Percentiles rank a stretch among this genome's conserved stretches.
Conservation (phyloP, 352 stramenopile species). For the Pythium brachiatum region DNA sequence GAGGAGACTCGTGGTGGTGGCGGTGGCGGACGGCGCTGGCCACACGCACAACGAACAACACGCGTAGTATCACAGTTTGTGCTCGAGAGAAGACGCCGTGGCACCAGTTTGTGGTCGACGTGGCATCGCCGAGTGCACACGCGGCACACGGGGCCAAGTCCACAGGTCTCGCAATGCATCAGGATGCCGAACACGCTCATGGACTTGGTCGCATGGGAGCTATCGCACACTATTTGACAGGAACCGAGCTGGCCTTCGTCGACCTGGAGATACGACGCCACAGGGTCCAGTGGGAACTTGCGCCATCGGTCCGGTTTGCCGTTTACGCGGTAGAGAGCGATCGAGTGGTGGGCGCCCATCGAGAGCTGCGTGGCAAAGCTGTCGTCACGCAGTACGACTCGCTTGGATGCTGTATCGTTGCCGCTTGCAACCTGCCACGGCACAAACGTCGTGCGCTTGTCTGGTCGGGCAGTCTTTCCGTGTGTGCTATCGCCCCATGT, state of each 20-base stretch:
- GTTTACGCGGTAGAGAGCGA: slow-evolving; percentile 56
- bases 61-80: neutral
- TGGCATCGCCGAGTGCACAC: slow-evolving; percentile 57
- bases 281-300: slow-evolving; percentile 43
- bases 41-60: slow-evolving; percentile 7
- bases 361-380: slow-evolving; percentile 58
- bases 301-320: slow-evolving; percentile 59
- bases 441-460: slow-evolving; percentile 51
- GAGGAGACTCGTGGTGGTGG: neutral
- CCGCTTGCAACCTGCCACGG: slow-evolving; percentile 50
- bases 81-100: neutral
- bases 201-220: slow-evolving; percentile 28
- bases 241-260: slow-evolving; percentile 12
- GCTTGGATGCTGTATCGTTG: slow-evolving; percentile 7
- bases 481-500: slow-evolving; percentile 64
- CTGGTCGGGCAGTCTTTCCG: slow-evolving; percentile 41
- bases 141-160: slow-evolving; percentile 42
- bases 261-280: slow-evolving; percentile 24
- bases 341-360: slow-evolving; percentile 46
- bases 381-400: slow-evolving; percentile 10
- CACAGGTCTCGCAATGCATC: slow-evolving; percentile 48
- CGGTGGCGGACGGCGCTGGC: slow-evolving; percentile 10
- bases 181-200: slow-evolving; percentile 38
- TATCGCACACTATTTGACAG: slow-evolving; percentile 25
- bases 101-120: slow-evolving; percentile 26